Conservation (phyloP, 768 basidiomycete species). For the Amanita thiersii region DNA sequence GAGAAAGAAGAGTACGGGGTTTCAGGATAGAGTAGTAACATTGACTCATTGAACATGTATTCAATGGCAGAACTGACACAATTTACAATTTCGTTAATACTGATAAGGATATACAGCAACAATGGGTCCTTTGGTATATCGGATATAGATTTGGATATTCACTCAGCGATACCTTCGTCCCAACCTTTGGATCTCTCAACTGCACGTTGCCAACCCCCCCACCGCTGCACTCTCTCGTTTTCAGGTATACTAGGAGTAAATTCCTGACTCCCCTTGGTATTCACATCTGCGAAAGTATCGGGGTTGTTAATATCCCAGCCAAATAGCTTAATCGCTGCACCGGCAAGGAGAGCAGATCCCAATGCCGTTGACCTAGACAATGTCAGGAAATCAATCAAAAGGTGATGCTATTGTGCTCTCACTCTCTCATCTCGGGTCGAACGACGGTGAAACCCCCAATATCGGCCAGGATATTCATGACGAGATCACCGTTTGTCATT, state of each 20-base stretch:
- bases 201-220: conserved; percentile 83
- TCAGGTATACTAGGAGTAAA: conserved; percentile 56
- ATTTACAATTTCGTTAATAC: background rate
- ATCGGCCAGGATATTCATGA: conserved; percentile 82
- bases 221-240: conserved; percentile 51
- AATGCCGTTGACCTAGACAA: conserved; percentile 81
- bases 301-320: conserved; percentile 89
- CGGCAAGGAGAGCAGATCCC: conserved; percentile 91
- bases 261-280: conserved; percentile 68
- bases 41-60: background rate
- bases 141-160: conserved; percentile 2
- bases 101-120: background rate
- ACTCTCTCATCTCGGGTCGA: conserved; percentile 96
- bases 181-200: conserved; percentile 79
- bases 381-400: background rate
- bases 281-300: conserved; percentile 78
- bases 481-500: conserved; percentile 90
- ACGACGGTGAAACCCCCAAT: conserved; percentile 89
- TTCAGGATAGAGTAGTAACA: conserved; percentile 9
- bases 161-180: conserved; percentile 48
- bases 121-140: background rate
- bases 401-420: conserved; percentile 20
- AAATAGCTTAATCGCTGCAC: conserved; percentile 76
- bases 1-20: conserved; percentile 43
- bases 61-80: background rate